These are phyloP conservation scores for Aurantiochytrium sp. DNA, from an alignment of 108 stramenopile genomes.

Conservation along the genomic window DNA sequence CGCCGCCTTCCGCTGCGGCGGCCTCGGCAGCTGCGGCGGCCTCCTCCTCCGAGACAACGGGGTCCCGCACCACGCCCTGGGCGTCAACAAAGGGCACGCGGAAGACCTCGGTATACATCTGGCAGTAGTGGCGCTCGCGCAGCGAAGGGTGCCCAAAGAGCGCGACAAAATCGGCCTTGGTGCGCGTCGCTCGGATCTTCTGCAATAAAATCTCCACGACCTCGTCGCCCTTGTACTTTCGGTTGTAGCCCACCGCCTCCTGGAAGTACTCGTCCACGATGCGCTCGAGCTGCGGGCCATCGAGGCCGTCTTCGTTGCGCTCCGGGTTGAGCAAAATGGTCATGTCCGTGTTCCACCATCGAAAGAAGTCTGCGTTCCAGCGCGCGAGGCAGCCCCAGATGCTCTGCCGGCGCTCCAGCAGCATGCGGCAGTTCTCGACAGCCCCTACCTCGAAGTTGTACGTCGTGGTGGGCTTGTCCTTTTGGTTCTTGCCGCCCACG, in stretches of 20 bases:
- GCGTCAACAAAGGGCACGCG: not conserved
- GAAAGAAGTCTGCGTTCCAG: not conserved
- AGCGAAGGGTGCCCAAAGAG: constrained; percentile 13
- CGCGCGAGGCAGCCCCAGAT: not conserved
- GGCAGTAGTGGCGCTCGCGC: not conserved
- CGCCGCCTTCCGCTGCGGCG: not conserved
- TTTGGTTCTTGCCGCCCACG: not conserved
- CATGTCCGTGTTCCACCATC: constrained; percentile 18
- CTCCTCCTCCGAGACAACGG: not conserved
- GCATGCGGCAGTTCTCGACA: constrained; percentile 16
- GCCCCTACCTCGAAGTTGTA: constrained; percentile 18
- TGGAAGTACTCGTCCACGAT: constrained; percentile 16
- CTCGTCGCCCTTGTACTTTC: constrained; percentile 17
- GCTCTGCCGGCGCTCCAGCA: not conserved
- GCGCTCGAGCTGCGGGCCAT: constrained; percentile 29
- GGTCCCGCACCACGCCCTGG: not conserved
- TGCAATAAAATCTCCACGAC: not conserved
- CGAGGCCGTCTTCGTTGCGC: not conserved
- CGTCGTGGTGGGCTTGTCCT: not conserved
- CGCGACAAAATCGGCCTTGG: not conserved
- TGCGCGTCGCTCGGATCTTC: not conserved
- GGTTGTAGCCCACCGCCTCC: not conserved
- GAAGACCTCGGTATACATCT: constrained; percentile 2
- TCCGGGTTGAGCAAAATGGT: not conserved
- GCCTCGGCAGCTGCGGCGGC: not conserved